Percentiles rank a stretch among this genome's conserved stretches.
Conservation (phyloP, 495 filamentous ascomycete genomes). For the Extremus antarcticus region DNA sequence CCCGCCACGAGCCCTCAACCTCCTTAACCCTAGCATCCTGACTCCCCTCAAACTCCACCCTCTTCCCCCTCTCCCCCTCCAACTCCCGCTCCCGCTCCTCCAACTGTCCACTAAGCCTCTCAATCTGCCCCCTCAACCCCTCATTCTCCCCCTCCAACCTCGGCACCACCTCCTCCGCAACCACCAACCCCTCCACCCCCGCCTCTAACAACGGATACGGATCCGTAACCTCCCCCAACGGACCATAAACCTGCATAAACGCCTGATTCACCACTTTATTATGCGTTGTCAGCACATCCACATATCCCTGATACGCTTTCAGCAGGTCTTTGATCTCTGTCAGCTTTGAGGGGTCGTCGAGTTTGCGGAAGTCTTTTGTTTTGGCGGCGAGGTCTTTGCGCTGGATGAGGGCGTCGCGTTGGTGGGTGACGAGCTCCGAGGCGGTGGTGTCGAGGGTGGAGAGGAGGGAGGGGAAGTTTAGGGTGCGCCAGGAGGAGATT, state of each 20-base stretch:
- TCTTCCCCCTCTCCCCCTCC: conserved; percentile 58
- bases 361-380: conserved; percentile 94
- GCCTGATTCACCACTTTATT: conserved; percentile 84
- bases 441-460: conserved; percentile 83
- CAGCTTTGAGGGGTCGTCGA: conserved; percentile 83
- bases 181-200: conserved; percentile 81
- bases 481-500: conserved; percentile 91
- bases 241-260: conserved; percentile 84
- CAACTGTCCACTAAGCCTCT: conserved; percentile 76
- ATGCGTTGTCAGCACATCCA: conserved; percentile 89
- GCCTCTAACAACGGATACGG: conserved; percentile 94
- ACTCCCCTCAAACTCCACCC: conserved; percentile 63
- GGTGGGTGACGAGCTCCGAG: conserved; percentile 82
- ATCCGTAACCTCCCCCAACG: conserved; percentile 89
- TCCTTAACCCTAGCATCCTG: conserved; percentile 72
- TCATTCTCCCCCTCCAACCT: conserved; percentile 79
- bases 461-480: conserved; percentile 77
- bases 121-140: conserved; percentile 68
- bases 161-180: conserved; percentile 82
- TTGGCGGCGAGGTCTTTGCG: conserved; percentile 95
- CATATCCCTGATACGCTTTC: conserved; percentile 89
- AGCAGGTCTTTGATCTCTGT: conserved; percentile 78
- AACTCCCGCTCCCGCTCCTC: conserved; percentile 72
- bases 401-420: conserved; percentile 84
- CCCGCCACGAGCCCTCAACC: conserved; percentile 79